Base-by-base conservation (phyloP, 495 filamentous ascomycete genomes). In the Echria macrotheca region DNA sequence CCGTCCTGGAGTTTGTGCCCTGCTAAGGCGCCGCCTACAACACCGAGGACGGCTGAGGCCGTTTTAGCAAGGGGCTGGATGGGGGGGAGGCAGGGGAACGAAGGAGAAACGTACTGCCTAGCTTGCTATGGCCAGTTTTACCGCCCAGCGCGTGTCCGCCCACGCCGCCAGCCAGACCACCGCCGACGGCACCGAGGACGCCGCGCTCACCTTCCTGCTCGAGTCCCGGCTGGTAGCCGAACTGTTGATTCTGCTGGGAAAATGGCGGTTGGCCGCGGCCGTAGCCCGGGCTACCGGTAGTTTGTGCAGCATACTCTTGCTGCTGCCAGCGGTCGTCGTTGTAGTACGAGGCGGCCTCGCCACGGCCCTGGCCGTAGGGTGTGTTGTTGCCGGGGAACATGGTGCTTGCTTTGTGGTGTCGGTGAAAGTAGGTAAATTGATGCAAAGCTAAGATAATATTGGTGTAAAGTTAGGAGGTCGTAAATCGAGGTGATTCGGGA, bases 1-100 rank as follows among this genome's bases (percentile, higher is more conserved):
- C 55, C 65, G 54, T 69, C 66, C 51, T 69, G 56, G 28, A 67
- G 35, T 38, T 69, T 69, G 47, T 66, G 63, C 0, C 66, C 66
- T 1, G 64, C 66, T 18, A 69, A 37, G 21, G 66, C 66, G 15
- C 66, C 66, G 10, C 50, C 66, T 11, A 69, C 38, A 9, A 54
- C 64, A 11, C 66, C 66, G 19, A 69, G 50, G 15, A 64, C 36
- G 18, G 57, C 51, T 54, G 36, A 14, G 18, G 23, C 19, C 11
- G 10, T 5, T 31, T 47, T 9, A 23, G 31, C 12, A 8, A 28
- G 5, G 6, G 12, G 22, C 14, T 24, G 22, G 32, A 31, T 1
- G 29, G 19, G 5, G 22, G 29, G 17, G 14, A 23, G 7, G 12
- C 4, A 11, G 45, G 15, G 10, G 25, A 11, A 15, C 10, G 19